A percentile compares a stretch with the other conserved stretches of the same genome.
phyloP scores from a whole-genome alignment of 108 stramenopile genomes.

The Cylindrotheca closterium region DNA sequence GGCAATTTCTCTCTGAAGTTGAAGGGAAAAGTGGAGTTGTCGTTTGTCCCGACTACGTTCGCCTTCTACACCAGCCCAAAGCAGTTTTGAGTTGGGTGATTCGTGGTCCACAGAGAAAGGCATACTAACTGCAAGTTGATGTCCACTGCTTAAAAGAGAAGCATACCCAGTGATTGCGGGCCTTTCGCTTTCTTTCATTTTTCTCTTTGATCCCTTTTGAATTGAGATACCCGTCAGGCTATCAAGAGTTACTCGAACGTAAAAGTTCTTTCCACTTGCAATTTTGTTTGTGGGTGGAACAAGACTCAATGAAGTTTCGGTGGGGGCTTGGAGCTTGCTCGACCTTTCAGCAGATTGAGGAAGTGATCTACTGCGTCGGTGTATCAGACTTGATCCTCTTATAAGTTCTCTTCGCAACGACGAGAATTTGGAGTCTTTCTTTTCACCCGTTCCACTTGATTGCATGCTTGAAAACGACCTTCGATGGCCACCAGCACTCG shows the following conservation, averaged over 20 bases:
- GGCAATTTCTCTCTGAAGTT: slow-evolving; percentile 17
- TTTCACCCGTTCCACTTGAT: neutral
- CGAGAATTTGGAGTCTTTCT: neutral
- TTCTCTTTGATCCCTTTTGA: neutral
- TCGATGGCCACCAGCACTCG: neutral
- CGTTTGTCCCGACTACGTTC: slow-evolving; percentile 6
- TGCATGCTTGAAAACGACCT: neutral
- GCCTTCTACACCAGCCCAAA: slow-evolving; percentile 19
- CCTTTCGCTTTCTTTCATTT: slow-evolving; percentile 12
- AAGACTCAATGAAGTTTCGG: neutral
- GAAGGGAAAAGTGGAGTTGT: slow-evolving; percentile 21
- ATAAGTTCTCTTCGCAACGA: too few species aligned
- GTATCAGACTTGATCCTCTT: too few species aligned
- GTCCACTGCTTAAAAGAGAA: slow-evolving; percentile 20
- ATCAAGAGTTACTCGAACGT: slow-evolving; percentile 28
- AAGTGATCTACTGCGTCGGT: neutral
- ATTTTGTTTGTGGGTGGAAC: neutral
- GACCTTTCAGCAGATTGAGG: neutral
- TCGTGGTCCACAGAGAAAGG: slow-evolving; percentile 14
- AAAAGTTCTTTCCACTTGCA: slow-evolving; percentile 8
- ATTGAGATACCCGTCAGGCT: slow-evolving; percentile 26
- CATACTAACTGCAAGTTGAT: slow-evolving; percentile 25
- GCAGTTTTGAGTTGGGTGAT: slow-evolving; percentile 7
- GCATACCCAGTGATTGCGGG: slow-evolving; percentile 23
- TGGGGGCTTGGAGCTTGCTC: neutral